These are phyloP conservation scores for Cercophora sp. DNA, from an alignment of 495 filamentous ascomycete genomes.

Conservation along the genomic window DNA sequence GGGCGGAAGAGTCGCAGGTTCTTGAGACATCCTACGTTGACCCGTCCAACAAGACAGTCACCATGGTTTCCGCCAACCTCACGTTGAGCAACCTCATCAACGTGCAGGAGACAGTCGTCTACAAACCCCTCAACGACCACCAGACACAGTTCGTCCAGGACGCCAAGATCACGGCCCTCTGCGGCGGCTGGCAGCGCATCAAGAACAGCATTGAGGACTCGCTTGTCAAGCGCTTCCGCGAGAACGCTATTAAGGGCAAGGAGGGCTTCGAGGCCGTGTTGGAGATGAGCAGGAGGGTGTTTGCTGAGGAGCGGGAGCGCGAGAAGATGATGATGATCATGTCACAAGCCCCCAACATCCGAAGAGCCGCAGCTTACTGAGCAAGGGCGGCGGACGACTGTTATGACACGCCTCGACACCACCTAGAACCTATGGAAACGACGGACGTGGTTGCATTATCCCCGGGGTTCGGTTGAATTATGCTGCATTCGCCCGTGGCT, in stretches of 20 bases:
- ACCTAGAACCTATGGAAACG: too few relatives aligned
- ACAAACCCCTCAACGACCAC: conserved; percentile 59
- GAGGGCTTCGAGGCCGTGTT: conserved; percentile 94
- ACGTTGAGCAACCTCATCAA: conserved; percentile 83
- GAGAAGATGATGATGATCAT: conserved; percentile 28
- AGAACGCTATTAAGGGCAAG: conserved; percentile 84
- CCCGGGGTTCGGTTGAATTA: background rate
- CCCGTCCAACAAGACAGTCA: conserved; percentile 73
- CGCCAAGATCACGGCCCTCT: conserved; percentile 87
- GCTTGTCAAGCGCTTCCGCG: conserved; percentile 78
- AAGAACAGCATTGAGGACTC: conserved; percentile 91
- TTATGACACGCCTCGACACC: too few relatives aligned
- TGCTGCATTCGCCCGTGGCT: background rate
- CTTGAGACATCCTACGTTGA: conserved; percentile 96
- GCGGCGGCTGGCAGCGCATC: conserved; percentile 93
- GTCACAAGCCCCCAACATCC: conserved; percentile 28
- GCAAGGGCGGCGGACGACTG: too few relatives aligned
- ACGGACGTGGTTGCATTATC: too few relatives aligned
- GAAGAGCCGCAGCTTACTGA: conserved; percentile 15
- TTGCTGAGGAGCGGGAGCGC: conserved; percentile 71
- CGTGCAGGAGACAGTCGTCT: conserved; percentile 86
- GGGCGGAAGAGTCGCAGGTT: conserved; percentile 70
- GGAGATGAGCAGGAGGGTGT: conserved; percentile 88
- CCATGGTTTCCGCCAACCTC: conserved; percentile 89
- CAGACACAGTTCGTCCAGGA: conserved; percentile 81